A percentile compares a stretch with the other conserved stretches of the same genome.
phyloP scores from a whole-genome alignment of 1,139 yeast genomes.

The Debaryomyces robertsiae region DNA sequence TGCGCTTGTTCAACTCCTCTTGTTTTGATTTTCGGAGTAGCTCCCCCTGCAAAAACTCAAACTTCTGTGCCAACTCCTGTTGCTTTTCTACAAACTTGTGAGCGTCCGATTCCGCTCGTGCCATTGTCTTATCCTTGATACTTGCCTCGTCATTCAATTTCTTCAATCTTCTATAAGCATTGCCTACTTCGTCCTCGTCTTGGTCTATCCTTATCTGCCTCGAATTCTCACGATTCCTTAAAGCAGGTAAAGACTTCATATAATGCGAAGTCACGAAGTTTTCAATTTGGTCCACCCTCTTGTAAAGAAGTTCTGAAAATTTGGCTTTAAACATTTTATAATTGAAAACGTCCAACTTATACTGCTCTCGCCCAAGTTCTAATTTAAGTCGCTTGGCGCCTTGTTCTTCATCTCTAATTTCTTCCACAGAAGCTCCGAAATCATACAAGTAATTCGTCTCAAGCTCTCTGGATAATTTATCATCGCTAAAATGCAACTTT shows the following conservation, averaged over 20 bases:
- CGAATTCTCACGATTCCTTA: constrained; percentile 47
- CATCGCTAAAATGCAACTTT: constrained; percentile 26
- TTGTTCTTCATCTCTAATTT: neutral
- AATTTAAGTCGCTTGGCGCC: neutral
- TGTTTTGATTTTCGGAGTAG: constrained; percentile 6
- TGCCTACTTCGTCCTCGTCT: constrained; percentile 51
- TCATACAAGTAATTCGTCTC: constrained; percentile 17
- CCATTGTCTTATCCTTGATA: constrained; percentile 50
- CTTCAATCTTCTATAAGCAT: constrained; percentile 47
- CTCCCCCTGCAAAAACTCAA: constrained; percentile 20
- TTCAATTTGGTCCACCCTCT: constrained; percentile 37
- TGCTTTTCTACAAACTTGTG: constrained; percentile 22
- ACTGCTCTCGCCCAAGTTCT: constrained; percentile 13
- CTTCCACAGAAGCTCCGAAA: constrained; percentile 9
- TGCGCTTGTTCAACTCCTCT: constrained; percentile 13
- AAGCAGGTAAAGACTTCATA: constrained; percentile 27
- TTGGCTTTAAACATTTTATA: constrained; percentile 42
- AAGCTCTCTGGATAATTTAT: constrained; percentile 28
- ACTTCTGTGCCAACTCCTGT: constrained; percentile 21
- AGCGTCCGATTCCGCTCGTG: constrained; percentile 41
- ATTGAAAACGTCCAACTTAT: constrained; percentile 23
- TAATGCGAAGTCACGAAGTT: constrained; percentile 26
- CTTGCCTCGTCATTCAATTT: constrained; percentile 51
- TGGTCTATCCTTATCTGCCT: constrained; percentile 54
- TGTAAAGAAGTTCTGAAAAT: constrained; percentile 44